phyloP scores from a whole-genome alignment of 306 rosid species.

The Malus fusca region DNA sequence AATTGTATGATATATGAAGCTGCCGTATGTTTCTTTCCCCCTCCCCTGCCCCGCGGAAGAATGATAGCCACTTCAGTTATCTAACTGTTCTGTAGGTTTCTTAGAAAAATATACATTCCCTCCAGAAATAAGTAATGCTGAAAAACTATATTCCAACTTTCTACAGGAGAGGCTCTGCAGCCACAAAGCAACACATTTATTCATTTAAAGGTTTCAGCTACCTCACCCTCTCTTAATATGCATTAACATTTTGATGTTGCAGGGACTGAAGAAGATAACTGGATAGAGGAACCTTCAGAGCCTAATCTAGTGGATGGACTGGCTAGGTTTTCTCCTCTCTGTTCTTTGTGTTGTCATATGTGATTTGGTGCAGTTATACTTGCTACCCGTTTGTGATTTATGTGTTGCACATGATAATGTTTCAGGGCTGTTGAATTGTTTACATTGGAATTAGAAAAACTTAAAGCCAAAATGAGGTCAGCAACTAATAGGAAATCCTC shows the following conservation, averaged over 20 bases:
- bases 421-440: constrained; percentile 74
- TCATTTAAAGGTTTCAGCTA: constrained; percentile 13
- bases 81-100: constrained; percentile 35
- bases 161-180: constrained; percentile 42
- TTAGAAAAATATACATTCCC: constrained; percentile 22
- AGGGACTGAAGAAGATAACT: constrained; percentile 50
- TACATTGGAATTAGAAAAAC: constrained; percentile 50
- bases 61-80: neutral
- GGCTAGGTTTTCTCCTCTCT: constrained; percentile 48
- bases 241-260: neutral
- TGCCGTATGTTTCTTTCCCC: neutral
- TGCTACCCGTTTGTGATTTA: constrained; percentile 8
- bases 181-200: constrained; percentile 35
- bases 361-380: constrained; percentile 3
- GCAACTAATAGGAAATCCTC: constrained; percentile 56
- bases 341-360: neutral
- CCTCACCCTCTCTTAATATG: constrained; percentile 26
- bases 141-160: constrained; percentile 33
- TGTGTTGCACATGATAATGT: constrained; percentile 14
- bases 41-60: neutral
- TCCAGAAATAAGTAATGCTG: constrained; percentile 16
- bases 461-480: constrained; percentile 61
- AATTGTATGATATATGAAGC: neutral
- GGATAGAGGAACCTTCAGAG: constrained; percentile 45
- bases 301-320: constrained; percentile 56